Conservation (phyloP, 192 early-diverging fungal genomes). For the Umbelopsis vinacea region DNA sequence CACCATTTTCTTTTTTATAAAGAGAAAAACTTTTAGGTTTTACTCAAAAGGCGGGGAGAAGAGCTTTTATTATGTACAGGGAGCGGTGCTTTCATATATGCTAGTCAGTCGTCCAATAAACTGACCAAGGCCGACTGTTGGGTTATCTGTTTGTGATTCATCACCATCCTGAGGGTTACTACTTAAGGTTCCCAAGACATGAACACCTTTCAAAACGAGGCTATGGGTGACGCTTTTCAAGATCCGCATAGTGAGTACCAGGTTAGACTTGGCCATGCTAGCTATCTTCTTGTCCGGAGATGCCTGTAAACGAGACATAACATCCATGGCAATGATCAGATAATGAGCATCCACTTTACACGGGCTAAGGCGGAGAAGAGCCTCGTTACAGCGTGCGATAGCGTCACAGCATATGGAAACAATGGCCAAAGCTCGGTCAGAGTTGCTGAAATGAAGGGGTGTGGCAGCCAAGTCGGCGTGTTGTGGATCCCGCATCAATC, state of each 20-base stretch:
- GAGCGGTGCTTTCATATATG: neutral
- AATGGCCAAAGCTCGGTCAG: slow-evolving; percentile 23
- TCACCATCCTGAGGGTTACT: neutral
- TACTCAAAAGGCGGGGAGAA: neutral
- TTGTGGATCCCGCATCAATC: slow-evolving; percentile 25
- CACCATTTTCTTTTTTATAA: too few relatives aligned
- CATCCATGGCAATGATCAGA: slow-evolving; percentile 28
- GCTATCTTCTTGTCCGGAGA: slow-evolving; percentile 18
- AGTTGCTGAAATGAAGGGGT: slow-evolving; percentile 24
- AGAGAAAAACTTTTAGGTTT: too few relatives aligned
- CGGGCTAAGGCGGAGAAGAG: slow-evolving; percentile 16
- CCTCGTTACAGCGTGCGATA: slow-evolving; percentile 20
- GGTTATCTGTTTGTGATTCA: neutral
- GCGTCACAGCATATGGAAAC: slow-evolving; percentile 32
- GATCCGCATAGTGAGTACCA: slow-evolving; percentile 8
- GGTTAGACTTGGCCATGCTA: neutral
- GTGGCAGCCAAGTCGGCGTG: slow-evolving; percentile 19
- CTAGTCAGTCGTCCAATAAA: neutral
- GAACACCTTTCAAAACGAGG: neutral
- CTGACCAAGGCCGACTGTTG: neutral
- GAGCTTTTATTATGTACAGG: slow-evolving; percentile 6
- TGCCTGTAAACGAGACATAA: slow-evolving; percentile 18
- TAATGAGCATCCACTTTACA: slow-evolving; percentile 33
- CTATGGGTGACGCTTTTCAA: neutral
- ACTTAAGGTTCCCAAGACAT: neutral